phyloP scores from a whole-genome alignment of 75 land plant species.

The Sequoiadendron giganteum region DNA sequence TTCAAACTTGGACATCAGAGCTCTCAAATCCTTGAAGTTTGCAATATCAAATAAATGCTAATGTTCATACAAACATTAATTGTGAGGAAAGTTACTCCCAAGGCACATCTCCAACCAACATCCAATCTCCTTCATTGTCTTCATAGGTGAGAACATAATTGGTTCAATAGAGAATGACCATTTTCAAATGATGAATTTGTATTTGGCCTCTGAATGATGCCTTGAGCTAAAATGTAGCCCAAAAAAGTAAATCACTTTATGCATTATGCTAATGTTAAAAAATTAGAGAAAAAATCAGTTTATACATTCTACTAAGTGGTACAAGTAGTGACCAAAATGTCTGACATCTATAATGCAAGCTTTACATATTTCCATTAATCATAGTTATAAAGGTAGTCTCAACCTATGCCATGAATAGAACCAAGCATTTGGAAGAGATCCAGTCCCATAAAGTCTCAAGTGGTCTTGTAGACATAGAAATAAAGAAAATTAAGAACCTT shows the following conservation, averaged over 20 bases:
- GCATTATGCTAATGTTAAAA: not conserved
- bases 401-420: not conserved
- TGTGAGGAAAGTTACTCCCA: slow-evolving; percentile 31
- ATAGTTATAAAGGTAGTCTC: not conserved
- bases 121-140: slow-evolving; percentile 55
- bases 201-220: not conserved
- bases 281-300: not conserved
- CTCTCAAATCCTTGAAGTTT: not conserved
- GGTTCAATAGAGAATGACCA: not conserved
- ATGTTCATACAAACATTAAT: not conserved
- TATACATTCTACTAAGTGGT: too few relatives aligned
- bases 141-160: slow-evolving; percentile 48
- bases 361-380: not conserved
- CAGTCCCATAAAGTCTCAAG: too few relatives aligned
- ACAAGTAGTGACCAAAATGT: too few relatives aligned
- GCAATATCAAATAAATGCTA: not conserved
- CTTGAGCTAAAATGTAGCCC: not conserved
- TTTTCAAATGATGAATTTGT: not conserved
- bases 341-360: too few relatives aligned
- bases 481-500: not conserved
- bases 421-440: too few relatives aligned
- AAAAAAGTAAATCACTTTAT: not conserved
- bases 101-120: slow-evolving; percentile 64
- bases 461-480: too few relatives aligned
- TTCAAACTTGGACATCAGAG: not conserved